Conservation (phyloP, 1,284 basidiomycete genomes). For the Earliella scabrosa region DNA sequence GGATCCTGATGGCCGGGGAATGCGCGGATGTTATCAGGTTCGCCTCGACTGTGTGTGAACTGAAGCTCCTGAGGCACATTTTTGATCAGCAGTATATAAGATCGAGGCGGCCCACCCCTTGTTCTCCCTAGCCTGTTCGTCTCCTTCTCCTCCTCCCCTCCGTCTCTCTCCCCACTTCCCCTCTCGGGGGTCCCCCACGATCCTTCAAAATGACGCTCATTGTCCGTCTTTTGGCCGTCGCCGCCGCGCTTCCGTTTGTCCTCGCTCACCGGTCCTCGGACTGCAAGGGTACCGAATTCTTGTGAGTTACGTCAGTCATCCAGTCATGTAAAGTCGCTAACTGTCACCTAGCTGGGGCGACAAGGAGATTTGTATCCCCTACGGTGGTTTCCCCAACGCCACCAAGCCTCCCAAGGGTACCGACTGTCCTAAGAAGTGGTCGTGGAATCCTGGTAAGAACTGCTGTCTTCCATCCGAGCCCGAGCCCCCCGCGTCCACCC, state of each 20-base stretch:
- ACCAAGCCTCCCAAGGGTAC: slow-evolving; percentile 52
- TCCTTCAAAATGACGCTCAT: slow-evolving; percentile 37
- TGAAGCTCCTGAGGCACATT: slow-evolving; percentile 11
- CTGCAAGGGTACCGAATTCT: slow-evolving; percentile 28
- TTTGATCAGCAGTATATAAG: slow-evolving; percentile 23
- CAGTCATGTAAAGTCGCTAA: neutral
- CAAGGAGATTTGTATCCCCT: slow-evolving; percentile 53
- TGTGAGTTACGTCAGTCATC: slow-evolving; percentile 17
- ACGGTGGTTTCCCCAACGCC: slow-evolving; percentile 47
- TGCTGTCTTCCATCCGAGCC: slow-evolving; percentile 60
- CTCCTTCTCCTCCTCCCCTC: slow-evolving; percentile 10
- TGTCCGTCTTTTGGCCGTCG: slow-evolving; percentile 31
- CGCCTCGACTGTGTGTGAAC: slow-evolving; percentile 18
- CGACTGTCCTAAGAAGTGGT: slow-evolving; percentile 42
- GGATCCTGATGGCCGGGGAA: slow-evolving; percentile 26
- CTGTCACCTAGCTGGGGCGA: slow-evolving; percentile 43
- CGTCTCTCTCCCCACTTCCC: slow-evolving; percentile 22
- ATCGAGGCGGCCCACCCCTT: slow-evolving; percentile 2
- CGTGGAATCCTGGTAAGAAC: slow-evolving; percentile 39
- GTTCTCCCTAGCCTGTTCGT: slow-evolving; percentile 30
- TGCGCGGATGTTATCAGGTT: slow-evolving; percentile 23
- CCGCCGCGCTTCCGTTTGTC: slow-evolving; percentile 32
- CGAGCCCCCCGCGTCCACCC: slow-evolving; percentile 35
- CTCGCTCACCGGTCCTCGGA: slow-evolving; percentile 25
- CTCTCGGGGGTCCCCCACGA: slow-evolving; percentile 29